Base-by-base conservation (phyloP, 192 early-diverging fungal species). In the Dissophora ornata region DNA sequence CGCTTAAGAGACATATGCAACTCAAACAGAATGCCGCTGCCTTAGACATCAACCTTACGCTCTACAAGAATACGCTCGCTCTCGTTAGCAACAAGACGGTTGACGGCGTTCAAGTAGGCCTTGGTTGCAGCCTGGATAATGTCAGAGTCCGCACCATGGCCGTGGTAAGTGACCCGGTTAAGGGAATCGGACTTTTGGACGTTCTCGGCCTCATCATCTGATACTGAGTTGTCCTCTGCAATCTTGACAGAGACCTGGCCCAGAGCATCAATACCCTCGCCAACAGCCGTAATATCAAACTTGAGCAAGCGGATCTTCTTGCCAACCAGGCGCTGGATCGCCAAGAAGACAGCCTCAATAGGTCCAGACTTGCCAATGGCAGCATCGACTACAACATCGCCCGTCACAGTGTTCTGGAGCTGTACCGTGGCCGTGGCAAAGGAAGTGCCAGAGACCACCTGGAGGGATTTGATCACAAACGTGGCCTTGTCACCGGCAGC, bases 91-190 rank as follows among this genome's bases (percentile, higher is more conserved):
- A 84, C 58, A 29, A 94, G 80, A 24, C 87, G 80, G 81, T 97
- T 97, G 54, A 97, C 84, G 16, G 96, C 96, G 67, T 90, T 86
- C 42, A 97, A 51, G 62, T 96, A 97, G 7, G 96, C 96, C 57
- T 91, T 94, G 11, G 96, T 93, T 26, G 89, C 89, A 7, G 95
- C 94, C 11, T 86, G 86, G 70, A 97, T 83, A 63, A 97, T 93
- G 78, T 97, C 96, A 25, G 90, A 87, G 59, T 96, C 92, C 0
- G 90, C 88, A 7, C 92, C 89, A 22, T 93, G 87, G 11, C 94
- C 94, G 19, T 84, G 79, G 80, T 88, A 95, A 30, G 89, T 87
- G n/a, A 65, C 71, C 57, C 84, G 67, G 21, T 68, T 51, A 6
- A 81, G 18, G 5, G 68, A 22, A 32, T 80, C 46, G 61, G 84